phyloP scores from a whole-genome alignment of 2,329 filamentous ascomycete genomes.

The Aspergillus quadrilineatus region DNA sequence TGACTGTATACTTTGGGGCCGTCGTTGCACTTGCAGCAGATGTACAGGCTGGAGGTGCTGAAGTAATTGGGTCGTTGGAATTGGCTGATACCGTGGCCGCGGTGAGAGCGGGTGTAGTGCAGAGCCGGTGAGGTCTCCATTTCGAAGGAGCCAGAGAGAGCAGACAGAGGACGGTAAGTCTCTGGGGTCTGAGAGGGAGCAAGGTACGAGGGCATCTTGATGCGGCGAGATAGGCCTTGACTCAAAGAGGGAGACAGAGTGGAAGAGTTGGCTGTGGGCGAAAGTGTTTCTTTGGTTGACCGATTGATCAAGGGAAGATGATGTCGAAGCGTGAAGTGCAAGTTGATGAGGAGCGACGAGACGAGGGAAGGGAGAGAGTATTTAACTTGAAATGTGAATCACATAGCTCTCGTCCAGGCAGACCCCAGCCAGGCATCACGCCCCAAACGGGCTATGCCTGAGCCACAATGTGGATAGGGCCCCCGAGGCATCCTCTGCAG shows the following conservation, averaged over 20 bases:
- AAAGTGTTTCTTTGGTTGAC: neutral
- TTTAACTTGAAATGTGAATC: neutral
- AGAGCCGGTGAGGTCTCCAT: neutral
- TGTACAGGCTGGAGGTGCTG: constrained; percentile 30
- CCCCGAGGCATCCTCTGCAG: neutral
- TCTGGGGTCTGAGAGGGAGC: neutral
- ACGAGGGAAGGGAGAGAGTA: neutral
- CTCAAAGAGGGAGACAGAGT: neutral
- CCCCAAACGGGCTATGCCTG: constrained; percentile 1
- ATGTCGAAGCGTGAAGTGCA: neutral
- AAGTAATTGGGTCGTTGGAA: constrained; percentile 9
- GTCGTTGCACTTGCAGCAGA: constrained; percentile 41
- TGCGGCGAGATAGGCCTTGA: neutral
- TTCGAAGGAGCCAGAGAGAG: neutral
- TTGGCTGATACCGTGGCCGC: neutral
- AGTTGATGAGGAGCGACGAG: neutral
- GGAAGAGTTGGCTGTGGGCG: neutral
- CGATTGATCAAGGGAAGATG: neutral
- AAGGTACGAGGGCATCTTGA: neutral
- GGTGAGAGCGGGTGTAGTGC: neutral
- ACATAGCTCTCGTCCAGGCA: neutral
- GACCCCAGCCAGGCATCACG: neutral
- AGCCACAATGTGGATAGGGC: constrained; percentile 2
- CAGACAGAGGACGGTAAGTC: constrained; percentile 1
- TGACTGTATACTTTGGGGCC: constrained; percentile 39